phyloP scores from a whole-genome alignment of 177 flowering plant species.

The Telopea speciosissima region DNA sequence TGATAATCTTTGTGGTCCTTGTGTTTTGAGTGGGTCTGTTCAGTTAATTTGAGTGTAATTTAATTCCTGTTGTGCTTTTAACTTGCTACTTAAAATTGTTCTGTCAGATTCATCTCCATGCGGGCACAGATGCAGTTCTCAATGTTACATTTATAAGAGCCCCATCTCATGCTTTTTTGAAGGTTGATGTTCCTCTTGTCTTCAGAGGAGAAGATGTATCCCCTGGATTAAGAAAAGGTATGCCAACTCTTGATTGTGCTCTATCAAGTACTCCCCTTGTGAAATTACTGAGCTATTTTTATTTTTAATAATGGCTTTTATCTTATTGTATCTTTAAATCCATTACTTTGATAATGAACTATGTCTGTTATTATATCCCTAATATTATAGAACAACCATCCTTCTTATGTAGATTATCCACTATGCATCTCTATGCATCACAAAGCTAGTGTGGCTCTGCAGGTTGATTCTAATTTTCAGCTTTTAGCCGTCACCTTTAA shows the following conservation, averaged over 20 bases:
- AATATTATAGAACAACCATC: neutral
- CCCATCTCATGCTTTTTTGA: slow-evolving; percentile 73
- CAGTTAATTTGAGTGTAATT: neutral
- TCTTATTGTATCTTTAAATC: no score
- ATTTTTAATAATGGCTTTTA: no score
- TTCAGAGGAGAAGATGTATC: slow-evolving; percentile 87
- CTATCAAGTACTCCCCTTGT: neutral
- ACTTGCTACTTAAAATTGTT: neutral
- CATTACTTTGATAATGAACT: no score
- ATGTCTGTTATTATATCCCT: neutral
- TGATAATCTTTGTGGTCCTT: neutral
- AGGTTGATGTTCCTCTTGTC: slow-evolving; percentile 84
- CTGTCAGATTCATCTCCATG: slow-evolving; percentile 67
- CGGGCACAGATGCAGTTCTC: slow-evolving; percentile 69
- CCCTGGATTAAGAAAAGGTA: slow-evolving; percentile 93
- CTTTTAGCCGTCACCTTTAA: neutral
- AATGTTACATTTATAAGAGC: slow-evolving; percentile 96
- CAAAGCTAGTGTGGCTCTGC: neutral
- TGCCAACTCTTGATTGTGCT: neutral
- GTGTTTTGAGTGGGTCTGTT: neutral
- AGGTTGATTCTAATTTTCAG: neutral
- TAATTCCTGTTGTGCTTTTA: neutral
- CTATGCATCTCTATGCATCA: neutral
- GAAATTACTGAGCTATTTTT: no score
- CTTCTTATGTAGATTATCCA: neutral